Evolutionary conservation across 1,284 basidiomycete species (phyloP).

Genomic region (Omphalotus olearius): DNA sequence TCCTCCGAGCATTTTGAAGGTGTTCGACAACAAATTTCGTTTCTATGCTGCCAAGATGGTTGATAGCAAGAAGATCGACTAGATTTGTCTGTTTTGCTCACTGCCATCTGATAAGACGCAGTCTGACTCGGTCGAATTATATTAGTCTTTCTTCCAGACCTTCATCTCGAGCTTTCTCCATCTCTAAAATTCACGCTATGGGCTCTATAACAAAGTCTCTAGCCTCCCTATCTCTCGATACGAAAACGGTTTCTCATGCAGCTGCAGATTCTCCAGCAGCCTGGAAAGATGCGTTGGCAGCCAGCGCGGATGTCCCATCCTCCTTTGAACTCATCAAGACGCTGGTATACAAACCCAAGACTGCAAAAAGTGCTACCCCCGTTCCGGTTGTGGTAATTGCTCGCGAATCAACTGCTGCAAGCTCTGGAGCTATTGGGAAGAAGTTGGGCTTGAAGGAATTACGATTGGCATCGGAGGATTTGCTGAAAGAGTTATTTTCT

Average conservation of each 20-base stretch:
- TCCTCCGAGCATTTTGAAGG: background rate
- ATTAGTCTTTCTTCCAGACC: background rate
- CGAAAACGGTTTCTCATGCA: slow-evolving; percentile 47
- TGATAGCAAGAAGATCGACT: slow-evolving; percentile 10
- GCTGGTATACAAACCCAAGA: slow-evolving; percentile 88
- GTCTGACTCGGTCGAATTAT: slow-evolving; percentile 9
- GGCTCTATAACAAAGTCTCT: slow-evolving; percentile 38
- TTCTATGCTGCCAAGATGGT: slow-evolving; percentile 11
- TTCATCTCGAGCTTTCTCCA: slow-evolving; percentile 1
- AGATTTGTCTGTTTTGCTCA: slow-evolving; percentile 13
- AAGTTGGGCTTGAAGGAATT: slow-evolving; percentile 88
- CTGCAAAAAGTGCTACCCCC: slow-evolving; percentile 81
- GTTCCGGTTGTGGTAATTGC: slow-evolving; percentile 88
- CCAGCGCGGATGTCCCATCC: slow-evolving; percentile 43
- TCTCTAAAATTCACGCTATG: slow-evolving; percentile 20
- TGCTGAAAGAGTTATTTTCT: slow-evolving; percentile 81
- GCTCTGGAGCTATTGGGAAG: slow-evolving; percentile 72
- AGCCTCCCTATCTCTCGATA: slow-evolving; percentile 48
- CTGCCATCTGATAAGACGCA: slow-evolving; percentile 15
- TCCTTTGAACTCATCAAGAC: slow-evolving; percentile 76
- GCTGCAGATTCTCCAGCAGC: slow-evolving; percentile 57
- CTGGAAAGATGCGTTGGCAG: slow-evolving; percentile 64
- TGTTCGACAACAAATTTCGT: background rate
- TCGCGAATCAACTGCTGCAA: slow-evolving; percentile 79
- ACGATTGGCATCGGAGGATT: slow-evolving; percentile 83